Conservation (phyloP, 83 land plant species). For the Picea abies region DNA sequence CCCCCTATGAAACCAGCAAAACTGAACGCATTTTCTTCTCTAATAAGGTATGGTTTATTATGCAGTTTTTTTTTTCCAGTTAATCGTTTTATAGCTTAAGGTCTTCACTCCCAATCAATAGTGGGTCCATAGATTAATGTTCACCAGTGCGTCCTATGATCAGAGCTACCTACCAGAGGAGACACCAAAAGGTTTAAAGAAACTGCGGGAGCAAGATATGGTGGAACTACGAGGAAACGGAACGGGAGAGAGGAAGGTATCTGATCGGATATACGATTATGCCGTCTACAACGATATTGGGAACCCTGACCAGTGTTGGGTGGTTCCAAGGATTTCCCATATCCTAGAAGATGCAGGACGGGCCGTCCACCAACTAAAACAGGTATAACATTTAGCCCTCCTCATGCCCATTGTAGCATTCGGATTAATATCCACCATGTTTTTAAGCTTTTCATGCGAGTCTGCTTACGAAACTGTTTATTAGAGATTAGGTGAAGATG, state of each 20-base stretch:
- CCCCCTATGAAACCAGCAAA: neutral
- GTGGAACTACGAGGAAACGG: conserved; percentile 17
- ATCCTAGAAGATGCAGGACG: too few species aligned
- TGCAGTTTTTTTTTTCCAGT: neutral
- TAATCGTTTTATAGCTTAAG: neutral
- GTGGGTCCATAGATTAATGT: too few species aligned
- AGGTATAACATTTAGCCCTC: too few species aligned
- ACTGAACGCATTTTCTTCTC: neutral
- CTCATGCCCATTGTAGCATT: conserved; percentile 7
- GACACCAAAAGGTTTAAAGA: conserved; percentile 17
- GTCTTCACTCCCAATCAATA: too few species aligned
- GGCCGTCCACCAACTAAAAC: too few species aligned
- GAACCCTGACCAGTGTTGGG: conserved; percentile 12
- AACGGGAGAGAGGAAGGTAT: conserved; percentile 20
- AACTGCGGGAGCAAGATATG: conserved; percentile 21
- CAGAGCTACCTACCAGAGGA: conserved; percentile 8
- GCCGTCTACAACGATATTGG: conserved; percentile 23
- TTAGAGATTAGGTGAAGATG: too few species aligned
- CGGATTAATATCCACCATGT: too few species aligned
- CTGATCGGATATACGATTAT: conserved; percentile 28
- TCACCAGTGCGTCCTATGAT: neutral
- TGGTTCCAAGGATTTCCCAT: conserved; percentile 1
- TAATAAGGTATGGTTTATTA: neutral
- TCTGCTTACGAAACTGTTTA: too few species aligned
- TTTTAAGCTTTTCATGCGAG: too few species aligned